Evolutionary conservation across 1,284 basidiomycete species (phyloP).

Genomic region (Heterobasidion occidentale): DNA sequence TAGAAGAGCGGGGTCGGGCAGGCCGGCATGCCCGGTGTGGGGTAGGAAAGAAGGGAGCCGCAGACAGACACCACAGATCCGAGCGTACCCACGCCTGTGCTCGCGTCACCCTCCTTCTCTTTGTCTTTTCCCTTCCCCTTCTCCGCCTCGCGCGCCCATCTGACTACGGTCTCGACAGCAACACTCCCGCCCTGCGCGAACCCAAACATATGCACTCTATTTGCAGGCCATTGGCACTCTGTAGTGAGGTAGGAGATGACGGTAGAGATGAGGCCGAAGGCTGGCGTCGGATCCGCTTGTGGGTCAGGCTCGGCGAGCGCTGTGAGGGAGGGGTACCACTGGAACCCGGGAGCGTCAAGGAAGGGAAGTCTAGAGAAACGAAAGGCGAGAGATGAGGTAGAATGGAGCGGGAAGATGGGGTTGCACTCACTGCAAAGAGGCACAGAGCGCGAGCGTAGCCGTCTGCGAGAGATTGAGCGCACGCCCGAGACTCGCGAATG

Average conservation of each 20-base stretch:
- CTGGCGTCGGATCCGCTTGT: conserved; percentile 65
- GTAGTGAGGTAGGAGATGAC: conserved; percentile 51
- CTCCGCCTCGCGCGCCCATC: conserved; percentile 32
- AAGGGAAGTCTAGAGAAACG: conserved; percentile 58
- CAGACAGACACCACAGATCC: conserved; percentile 66
- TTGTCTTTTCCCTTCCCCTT: no score
- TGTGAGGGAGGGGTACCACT: conserved; percentile 88
- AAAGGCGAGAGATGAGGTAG: background rate
- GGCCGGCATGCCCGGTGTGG: conserved; percentile 36
- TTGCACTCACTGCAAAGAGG: conserved; percentile 59
- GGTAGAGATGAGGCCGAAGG: conserved; percentile 45
- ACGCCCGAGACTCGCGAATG: conserved; percentile 69
- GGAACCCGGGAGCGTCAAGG: conserved; percentile 72
- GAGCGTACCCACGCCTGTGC: conserved; percentile 23
- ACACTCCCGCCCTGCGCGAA: conserved; percentile 87
- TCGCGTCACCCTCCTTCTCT: conserved; percentile 22
- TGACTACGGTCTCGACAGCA: conserved; percentile 58
- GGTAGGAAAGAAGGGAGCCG: conserved; percentile 71
- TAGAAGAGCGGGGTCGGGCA: conserved; percentile 59
- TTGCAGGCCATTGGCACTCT: conserved; percentile 57
- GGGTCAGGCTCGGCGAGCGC: conserved; percentile 64
- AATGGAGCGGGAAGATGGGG: background rate
- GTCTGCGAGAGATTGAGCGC: conserved; percentile 82
- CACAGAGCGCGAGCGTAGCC: conserved; percentile 73
- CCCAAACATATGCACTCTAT: conserved; percentile 79